Evolutionary conservation across 2,329 filamentous ascomycete species (phyloP).

Genomic region (Aspergillus sojae): DNA sequence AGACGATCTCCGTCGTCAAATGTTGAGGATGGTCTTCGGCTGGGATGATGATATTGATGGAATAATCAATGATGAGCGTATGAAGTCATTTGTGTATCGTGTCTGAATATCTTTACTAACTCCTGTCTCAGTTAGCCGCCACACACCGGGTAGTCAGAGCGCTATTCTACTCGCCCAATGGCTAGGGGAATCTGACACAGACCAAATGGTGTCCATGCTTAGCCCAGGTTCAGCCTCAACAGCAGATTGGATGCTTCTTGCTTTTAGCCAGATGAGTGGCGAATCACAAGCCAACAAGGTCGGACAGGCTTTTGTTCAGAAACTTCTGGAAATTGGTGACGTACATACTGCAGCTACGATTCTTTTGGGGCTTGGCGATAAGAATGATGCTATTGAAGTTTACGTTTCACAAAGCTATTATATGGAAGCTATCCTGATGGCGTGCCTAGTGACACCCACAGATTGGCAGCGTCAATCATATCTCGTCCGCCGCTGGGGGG

Average conservation of each 20-base stretch:
- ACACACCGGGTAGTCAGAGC: conserved; percentile 72
- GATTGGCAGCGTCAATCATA: conserved; percentile 92
- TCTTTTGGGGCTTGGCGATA: conserved; percentile 86
- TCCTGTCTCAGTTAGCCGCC: conserved; percentile 60
- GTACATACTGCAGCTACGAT: conserved; percentile 91
- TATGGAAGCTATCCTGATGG: conserved; percentile 89
- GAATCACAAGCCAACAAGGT: conserved; percentile 83
- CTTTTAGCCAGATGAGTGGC: conserved; percentile 82
- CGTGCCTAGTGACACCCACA: conserved; percentile 76
- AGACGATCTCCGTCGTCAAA: conserved; percentile 82
- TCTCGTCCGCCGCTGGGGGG: conserved; percentile 92
- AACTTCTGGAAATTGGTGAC: conserved; percentile 85
- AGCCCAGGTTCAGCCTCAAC: conserved; percentile 84
- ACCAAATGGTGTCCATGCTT: conserved; percentile 75
- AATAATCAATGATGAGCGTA: conserved; percentile 79
- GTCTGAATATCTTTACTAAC: conserved; percentile 17
- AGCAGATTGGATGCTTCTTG: conserved; percentile 95
- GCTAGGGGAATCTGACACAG: conserved; percentile 82
- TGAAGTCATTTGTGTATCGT: conserved; percentile 25
- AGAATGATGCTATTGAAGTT: conserved; percentile 93
- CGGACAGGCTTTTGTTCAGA: conserved; percentile 85
- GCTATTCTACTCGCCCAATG: conserved; percentile 87
- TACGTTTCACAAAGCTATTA: conserved; percentile 89
- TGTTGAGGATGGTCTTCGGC: conserved; percentile 92
- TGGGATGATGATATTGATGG: conserved; percentile 85